Conservation (phyloP, 2,329 filamentous ascomycete species). For the Epichloe aotearoae region DNA sequence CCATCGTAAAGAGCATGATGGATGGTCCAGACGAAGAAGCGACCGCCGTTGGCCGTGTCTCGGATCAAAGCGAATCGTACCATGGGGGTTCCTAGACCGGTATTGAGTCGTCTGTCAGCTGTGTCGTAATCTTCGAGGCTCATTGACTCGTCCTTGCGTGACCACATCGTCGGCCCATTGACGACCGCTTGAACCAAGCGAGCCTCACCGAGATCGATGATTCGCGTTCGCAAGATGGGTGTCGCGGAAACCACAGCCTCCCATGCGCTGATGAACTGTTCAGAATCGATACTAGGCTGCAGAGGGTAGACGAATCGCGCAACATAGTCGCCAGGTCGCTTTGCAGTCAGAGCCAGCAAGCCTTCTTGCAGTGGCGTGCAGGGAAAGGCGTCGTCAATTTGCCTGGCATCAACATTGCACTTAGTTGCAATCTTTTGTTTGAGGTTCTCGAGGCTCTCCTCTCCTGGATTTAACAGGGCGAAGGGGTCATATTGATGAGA, state of each 20-base stretch:
- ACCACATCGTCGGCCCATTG: slow-evolving; percentile 18
- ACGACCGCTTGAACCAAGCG: slow-evolving; percentile 13
- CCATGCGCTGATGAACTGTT: slow-evolving; percentile 22
- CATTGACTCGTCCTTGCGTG: neutral
- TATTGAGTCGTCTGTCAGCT: slow-evolving; percentile 27
- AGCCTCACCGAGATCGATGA: slow-evolving; percentile 26
- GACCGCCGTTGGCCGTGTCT: neutral
- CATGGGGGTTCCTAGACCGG: slow-evolving; percentile 18
- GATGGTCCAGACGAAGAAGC: slow-evolving; percentile 25
- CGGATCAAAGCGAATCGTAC: slow-evolving; percentile 7
- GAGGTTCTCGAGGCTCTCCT: neutral
- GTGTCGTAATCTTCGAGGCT: slow-evolving; percentile 19
- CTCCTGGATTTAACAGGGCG: neutral
- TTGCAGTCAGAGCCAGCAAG: slow-evolving; percentile 32
- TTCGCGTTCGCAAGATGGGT: slow-evolving; percentile 30
- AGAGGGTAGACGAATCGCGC: slow-evolving; percentile 30
- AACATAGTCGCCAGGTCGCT: slow-evolving; percentile 31
- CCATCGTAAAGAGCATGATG: slow-evolving; percentile 41
- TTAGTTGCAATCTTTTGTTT: neutral
- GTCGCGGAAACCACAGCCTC: slow-evolving; percentile 20
- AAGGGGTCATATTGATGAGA: neutral
- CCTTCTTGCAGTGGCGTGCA: slow-evolving; percentile 37
- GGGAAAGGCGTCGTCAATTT: slow-evolving; percentile 35
- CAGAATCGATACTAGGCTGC: slow-evolving; percentile 13
- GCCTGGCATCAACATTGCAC: neutral